Base-by-base conservation (phyloP, 139 green algal genomes). In the Micractinium sp. region DNA sequence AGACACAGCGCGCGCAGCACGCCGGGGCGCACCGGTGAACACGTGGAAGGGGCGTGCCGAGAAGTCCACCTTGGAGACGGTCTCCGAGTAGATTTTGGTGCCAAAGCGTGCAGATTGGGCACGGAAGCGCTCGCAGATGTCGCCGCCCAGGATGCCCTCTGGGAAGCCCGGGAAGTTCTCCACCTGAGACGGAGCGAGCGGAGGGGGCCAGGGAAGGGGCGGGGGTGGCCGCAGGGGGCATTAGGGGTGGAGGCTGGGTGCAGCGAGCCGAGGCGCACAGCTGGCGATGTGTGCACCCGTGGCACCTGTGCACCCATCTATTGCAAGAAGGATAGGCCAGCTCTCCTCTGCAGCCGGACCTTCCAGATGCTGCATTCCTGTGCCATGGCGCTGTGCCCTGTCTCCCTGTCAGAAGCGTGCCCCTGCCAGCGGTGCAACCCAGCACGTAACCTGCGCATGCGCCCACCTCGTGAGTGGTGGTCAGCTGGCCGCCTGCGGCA, bases 151-250 rank as follows among this genome's bases (percentile, higher is more conserved):
- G 33, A 99, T 97, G 35, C 98, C 98, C 78, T 99, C 97, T 19
- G 97, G 98, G 85, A 99, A 99, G 23, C 98, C 98, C 60, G 98
- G 98, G 89, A 98, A 99, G 90, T 99, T 99, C 79, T 99, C 96
- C n/a, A 89, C 81, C 77, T 63, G 77, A 12, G 35, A 31, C 14
- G 16, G 18, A n/a, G 29, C 27, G 75, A 36, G n/a, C 3, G n/a
- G 73, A 18, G 19, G 63, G 20, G 63, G 20, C 20, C 63, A 71
- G 63, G 20, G 2, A 2, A 16, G 18, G 63, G 63, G 63, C 7
- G 14, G 63, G 4, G 63, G 63, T 71, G 16, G 60, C 60, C 14
- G 60, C 60, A 67, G 60, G 16, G 60, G 60, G 15, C 60, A 67
- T n/a, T n/a, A n/a, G n/a, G n/a, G n/a, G n/a, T n/a, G n/a, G n/a